These are phyloP conservation scores for Penicillium italicum DNA, from an alignment of 2,329 filamentous ascomycete genomes.

Conservation along the genomic window DNA sequence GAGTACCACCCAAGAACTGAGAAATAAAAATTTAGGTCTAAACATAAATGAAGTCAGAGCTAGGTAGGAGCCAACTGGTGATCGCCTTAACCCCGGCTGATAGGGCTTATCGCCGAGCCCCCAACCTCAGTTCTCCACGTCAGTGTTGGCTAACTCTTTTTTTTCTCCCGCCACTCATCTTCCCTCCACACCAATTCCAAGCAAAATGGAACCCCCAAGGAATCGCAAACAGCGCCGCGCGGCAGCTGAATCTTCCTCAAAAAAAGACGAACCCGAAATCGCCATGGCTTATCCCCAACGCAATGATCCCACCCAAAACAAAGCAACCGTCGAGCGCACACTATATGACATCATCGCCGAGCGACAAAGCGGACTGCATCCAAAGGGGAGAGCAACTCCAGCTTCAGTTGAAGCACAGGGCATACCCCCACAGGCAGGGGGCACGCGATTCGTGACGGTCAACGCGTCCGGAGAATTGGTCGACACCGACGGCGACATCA, in stretches of 20 bases:
- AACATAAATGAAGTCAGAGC: background rate
- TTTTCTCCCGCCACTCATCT: background rate
- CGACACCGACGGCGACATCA: slow-evolving; percentile 17
- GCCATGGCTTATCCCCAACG: slow-evolving; percentile 20
- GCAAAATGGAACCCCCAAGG: slow-evolving; percentile 29
- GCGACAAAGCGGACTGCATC: slow-evolving; percentile 35
- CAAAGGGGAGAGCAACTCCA: background rate
- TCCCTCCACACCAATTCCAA: background rate
- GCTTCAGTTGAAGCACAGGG: slow-evolving; percentile 2
- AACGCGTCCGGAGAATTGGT: slow-evolving; percentile 27
- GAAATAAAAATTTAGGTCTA: background rate
- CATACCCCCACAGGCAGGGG: slow-evolving; percentile 10
- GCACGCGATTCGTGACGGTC: slow-evolving; percentile 36
- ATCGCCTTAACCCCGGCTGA: slow-evolving; percentile 1
- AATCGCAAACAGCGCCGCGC: slow-evolving; percentile 44
- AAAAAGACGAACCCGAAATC: slow-evolving; percentile 14
- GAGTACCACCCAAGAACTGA: background rate
- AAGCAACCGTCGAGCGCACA: slow-evolving; percentile 33
- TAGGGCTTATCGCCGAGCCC: slow-evolving; percentile 9
- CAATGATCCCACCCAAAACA: slow-evolving; percentile 28
- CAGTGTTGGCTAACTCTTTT: slow-evolving; percentile 5
- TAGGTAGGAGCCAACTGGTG: background rate
- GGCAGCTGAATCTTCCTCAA: slow-evolving; percentile 24
- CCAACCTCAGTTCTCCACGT: slow-evolving; percentile 10
- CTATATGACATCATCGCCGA: slow-evolving; percentile 47